Base-by-base conservation (phyloP, 2,329 filamentous ascomycete species). In the Mycosphaerella sp. region DNA sequence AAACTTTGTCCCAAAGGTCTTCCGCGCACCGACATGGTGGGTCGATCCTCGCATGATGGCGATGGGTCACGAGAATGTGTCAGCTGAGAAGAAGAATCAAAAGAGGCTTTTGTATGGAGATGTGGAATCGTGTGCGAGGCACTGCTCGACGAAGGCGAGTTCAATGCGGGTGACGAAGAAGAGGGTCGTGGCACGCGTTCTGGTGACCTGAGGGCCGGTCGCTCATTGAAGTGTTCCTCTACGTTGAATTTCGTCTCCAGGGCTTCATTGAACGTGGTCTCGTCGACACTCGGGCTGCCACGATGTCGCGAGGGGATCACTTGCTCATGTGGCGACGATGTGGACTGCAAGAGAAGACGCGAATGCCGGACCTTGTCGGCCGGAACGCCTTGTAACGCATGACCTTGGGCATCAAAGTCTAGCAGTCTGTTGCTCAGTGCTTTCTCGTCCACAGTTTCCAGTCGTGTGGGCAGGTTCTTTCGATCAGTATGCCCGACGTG, bases 401-500 rank as follows among this genome's bases (percentile, higher is more conserved):
- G 82, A 78, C 17, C 74, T 44, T 76, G 74, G 50, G 79, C 75
- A 29, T 77, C 73, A 52, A 76, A 77, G 29, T 77, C 73, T 53
- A 76, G 77, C 65, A 81, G 80, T 58, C 79, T 77, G 6, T 74
- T 74, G 29, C 75, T 75, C 17, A 82, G 69, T 31, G 80, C 75
- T 53, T 75, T 72, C 52, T 78, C 73, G 50, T 76, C 74, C 10
- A 77, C 72, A 34, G 73, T 74, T 39, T 80, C 75, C 17, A 83
- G 68, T 3, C 72, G 71, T 40, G 32, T 51, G 32, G 77, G 73
- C 53, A 82, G 75, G 53, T 83, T 77, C 23, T 76, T 68, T 23
- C 77, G 76, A 53, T 77, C 76, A 29, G 80, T 81, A 63, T 84
- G 81, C 36, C 80, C 80, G 49, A 85, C 68, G 62, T 84, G 82